phyloP scores from a whole-genome alignment of 805 yeast genomes.

The Helenozyma rhizophorensis region DNA sequence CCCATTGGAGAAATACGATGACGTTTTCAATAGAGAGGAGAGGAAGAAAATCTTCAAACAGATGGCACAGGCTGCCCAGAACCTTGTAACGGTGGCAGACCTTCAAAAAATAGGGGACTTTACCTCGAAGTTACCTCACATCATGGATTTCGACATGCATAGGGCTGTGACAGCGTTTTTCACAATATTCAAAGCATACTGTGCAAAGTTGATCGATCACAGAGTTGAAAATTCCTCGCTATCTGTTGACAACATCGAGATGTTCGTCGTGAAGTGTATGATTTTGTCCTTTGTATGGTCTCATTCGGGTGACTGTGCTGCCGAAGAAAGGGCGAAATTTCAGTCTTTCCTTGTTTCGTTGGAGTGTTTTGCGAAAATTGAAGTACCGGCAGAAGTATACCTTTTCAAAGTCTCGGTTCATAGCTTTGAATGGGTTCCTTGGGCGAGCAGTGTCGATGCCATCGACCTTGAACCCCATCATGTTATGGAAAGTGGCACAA shows the following conservation, averaged over 20 bases:
- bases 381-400: conserved; percentile 18
- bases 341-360: conserved; percentile 21
- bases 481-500: conserved; percentile 54
- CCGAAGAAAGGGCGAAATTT: conserved; percentile 36
- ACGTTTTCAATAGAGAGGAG: conserved; percentile 5
- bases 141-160: conserved; percentile 44
- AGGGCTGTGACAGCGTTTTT: conserved; percentile 38
- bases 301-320: conserved; percentile 53
- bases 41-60: conserved; percentile 8
- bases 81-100: neutral
- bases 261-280: conserved; percentile 29
- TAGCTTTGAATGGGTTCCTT: conserved; percentile 43
- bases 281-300: conserved; percentile 54
- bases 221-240: conserved; percentile 5
- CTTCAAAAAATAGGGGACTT: conserved; percentile 15
- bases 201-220: conserved; percentile 18
- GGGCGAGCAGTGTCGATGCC: conserved; percentile 36
- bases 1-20: conserved; percentile 1
- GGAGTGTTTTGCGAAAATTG: conserved; percentile 13
- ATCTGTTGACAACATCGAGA: conserved; percentile 20
- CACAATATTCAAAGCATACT: conserved; percentile 35
- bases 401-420: conserved; percentile 44
- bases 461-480: conserved; percentile 53
- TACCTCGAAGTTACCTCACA: conserved; percentile 36
- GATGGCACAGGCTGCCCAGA: conserved; percentile 6